phyloP scores from a whole-genome alignment of 331 rosid genomes.

The Malus hybrid region DNA sequence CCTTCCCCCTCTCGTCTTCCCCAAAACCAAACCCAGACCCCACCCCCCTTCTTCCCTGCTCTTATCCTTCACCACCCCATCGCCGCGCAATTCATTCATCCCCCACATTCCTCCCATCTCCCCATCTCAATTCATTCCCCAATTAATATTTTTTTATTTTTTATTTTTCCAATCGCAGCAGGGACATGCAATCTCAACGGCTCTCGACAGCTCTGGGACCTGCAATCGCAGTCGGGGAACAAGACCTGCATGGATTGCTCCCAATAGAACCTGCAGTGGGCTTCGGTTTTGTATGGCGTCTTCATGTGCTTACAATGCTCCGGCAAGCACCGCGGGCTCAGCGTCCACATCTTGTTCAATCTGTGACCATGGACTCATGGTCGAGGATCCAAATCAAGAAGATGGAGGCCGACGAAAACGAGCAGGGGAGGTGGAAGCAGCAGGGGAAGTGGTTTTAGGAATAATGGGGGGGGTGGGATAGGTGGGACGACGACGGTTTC shows the following conservation, averaged over 20 bases:
- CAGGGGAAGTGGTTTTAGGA: conserved; percentile 8
- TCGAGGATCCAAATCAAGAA: conserved; percentile 92
- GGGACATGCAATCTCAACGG: too few species aligned
- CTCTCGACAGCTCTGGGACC: conserved; percentile 85
- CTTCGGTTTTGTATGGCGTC: conserved; percentile 88
- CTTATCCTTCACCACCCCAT: too few species aligned
- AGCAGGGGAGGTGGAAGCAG: conserved; percentile 17
- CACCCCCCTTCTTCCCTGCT: too few species aligned
- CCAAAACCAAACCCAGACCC: too few species aligned
- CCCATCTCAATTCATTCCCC: not conserved
- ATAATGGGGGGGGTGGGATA: conserved; percentile 64
- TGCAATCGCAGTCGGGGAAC: conserved; percentile 76
- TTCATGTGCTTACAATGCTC: conserved; percentile 98
- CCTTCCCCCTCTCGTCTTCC: too few species aligned
- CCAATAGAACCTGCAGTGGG: conserved; percentile 97
- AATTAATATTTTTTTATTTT: not conserved
- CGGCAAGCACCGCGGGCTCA: conserved; percentile 97
- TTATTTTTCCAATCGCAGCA: conserved; percentile 55
- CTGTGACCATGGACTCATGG: conserved; percentile 99
- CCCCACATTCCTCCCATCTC: not conserved
- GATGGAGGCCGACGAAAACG: conserved; percentile 94
- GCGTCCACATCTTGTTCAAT: conserved; percentile 97
- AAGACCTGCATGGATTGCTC: conserved; percentile 92
- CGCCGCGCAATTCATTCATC: too few species aligned
- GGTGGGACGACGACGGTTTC: conserved; percentile 68